Conservation (phyloP, 2,329 filamentous ascomycete species). For the Byssothecium circinans region DNA sequence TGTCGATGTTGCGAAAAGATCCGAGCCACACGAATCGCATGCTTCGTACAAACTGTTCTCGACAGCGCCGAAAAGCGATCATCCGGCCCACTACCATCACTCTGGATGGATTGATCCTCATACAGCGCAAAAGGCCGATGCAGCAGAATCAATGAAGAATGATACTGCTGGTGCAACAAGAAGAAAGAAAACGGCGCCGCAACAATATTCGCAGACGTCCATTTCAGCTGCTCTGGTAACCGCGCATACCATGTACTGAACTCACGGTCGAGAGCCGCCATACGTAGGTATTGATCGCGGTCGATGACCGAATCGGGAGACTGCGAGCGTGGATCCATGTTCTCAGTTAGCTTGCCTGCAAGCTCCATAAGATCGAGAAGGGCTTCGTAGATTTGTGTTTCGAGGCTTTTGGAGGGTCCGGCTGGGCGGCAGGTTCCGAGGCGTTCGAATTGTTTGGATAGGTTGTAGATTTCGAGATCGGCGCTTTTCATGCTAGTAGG, state of each 20-base stretch:
- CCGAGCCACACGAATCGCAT: slow-evolving; percentile 56
- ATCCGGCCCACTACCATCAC: slow-evolving; percentile 38
- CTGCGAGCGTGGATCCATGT: slow-evolving; percentile 38
- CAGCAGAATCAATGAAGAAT: slow-evolving; percentile 56
- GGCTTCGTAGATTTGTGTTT: slow-evolving; percentile 53
- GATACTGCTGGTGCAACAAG: slow-evolving; percentile 59
- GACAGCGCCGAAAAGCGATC: slow-evolving; percentile 52
- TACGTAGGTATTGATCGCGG: slow-evolving; percentile 53
- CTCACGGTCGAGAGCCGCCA: slow-evolving; percentile 56
- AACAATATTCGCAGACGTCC: slow-evolving; percentile 41
- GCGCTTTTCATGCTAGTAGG: slow-evolving; percentile 58
- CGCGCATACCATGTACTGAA: slow-evolving; percentile 59
- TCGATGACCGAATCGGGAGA: slow-evolving; percentile 41
- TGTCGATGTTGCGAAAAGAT: slow-evolving; percentile 61
- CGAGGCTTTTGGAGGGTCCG: slow-evolving; percentile 35
- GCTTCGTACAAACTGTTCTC: slow-evolving; percentile 57
- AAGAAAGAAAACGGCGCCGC: slow-evolving; percentile 51
- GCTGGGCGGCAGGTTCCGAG: slow-evolving; percentile 45
- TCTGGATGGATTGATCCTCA: slow-evolving; percentile 43
- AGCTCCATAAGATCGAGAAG: slow-evolving; percentile 60
- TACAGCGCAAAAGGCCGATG: slow-evolving; percentile 59
- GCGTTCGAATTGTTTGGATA: slow-evolving; percentile 51
- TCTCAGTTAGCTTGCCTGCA: slow-evolving; percentile 56
- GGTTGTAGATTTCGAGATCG: slow-evolving; percentile 53
- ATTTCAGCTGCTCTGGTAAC: slow-evolving; percentile 50